Evolutionary conservation across 345 rosid species (phyloP).

Genomic region (Dovyalis caffra): DNA sequence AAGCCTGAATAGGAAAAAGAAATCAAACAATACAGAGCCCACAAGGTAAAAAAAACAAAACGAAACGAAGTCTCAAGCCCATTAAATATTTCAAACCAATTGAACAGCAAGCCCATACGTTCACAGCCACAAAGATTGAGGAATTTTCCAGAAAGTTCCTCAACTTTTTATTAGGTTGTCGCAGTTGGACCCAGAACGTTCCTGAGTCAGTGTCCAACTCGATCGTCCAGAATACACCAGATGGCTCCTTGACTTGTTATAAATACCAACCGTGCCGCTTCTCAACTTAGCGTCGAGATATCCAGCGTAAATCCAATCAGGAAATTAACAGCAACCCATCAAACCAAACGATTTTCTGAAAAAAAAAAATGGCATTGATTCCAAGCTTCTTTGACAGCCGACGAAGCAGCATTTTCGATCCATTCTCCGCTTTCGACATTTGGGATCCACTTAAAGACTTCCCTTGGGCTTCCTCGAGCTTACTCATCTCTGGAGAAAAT

Average conservation of each 20-base stretch:
- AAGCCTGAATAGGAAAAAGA: no score
- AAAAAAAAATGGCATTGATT: slow-evolving; percentile 14
- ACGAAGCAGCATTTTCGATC: slow-evolving; percentile 4
- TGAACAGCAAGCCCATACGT: fast-evolving
- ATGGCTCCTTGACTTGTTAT: not conserved
- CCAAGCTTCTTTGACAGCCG: slow-evolving; percentile 3
- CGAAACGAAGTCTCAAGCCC: not conserved
- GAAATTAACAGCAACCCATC: not conserved
- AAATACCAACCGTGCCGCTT: not conserved
- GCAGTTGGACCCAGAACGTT: not conserved
- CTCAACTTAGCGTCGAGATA: not conserved
- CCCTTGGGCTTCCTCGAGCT: not conserved
- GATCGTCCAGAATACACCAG: not conserved
- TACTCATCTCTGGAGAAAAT: not conserved
- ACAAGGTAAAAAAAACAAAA: no score
- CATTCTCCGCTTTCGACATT: slow-evolving; percentile 2
- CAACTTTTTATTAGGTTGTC: no score
- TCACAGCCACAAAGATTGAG: not conserved
- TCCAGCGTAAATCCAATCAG: not conserved
- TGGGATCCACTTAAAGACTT: slow-evolving; percentile 18
- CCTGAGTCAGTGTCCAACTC: not conserved
- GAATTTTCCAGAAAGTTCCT: not conserved
- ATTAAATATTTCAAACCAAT: not conserved
- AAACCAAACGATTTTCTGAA: no score
- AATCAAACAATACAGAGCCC: no score